Base-by-base conservation (phyloP, 2,329 filamentous ascomycete species). In the Helotiales sp. region DNA sequence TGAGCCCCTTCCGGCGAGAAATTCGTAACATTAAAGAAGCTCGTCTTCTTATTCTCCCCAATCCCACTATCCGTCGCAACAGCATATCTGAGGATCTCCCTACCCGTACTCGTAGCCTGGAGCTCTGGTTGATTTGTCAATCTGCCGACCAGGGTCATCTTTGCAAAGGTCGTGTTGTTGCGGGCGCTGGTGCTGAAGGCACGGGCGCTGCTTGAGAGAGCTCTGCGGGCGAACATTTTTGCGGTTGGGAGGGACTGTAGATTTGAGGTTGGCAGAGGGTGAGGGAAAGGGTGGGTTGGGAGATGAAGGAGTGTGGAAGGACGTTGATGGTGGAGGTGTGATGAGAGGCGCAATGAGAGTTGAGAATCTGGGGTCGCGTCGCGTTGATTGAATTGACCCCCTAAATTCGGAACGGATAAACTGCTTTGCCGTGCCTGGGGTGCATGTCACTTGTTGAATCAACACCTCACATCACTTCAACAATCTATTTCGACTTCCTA, bases 121-220 rank as follows among this genome's bases (percentile, higher is more conserved):
- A 92, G 69, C 79, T 97, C 93, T 58, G 95, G 93, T 53, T 85
- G 82, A 67, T 86, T 83, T 60, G 84, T 91, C 52, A 99, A 85
- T 74, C 92, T 89, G 71, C 95, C 95, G 67, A 97, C 82, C 74
- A 99, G 80, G 69, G 86, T 89, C 79, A 99, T 89, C 75, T 87
- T 89, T 66, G 95, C 90, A 65, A 95, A 70, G 62, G 81, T 76
- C 62, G 86, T 76, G 40, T 12, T 12, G 75, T 91, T 91, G 67
- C 80, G 72, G 62, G 76, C 67, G 57, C 70, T 58, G 38, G 69
- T 67, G 31, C 76, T 67, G 63, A 75, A 70, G 73, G 76, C 72
- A 78, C 76, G 71, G 62, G 76, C 67, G 57, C 70, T 52, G 38
- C n/a, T 67, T 66, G 44, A 75, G 69, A 73, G 76, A 72, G 79